Conservation (phyloP, 2,329 filamentous ascomycete genomes). For the Ascochyta koolunga region DNA sequence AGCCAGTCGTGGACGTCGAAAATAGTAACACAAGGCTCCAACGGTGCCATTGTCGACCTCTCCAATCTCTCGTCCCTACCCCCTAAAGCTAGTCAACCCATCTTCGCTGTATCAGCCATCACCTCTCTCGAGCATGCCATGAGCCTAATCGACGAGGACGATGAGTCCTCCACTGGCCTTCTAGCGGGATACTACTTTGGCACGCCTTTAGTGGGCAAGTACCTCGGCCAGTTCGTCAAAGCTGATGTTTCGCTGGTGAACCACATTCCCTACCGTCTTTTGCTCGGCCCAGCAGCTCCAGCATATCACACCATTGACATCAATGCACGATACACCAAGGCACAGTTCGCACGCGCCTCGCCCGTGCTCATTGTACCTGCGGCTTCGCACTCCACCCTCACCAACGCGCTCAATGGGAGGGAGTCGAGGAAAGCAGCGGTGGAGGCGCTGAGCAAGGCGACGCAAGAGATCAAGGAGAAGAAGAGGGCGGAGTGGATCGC, state of each 20-base stretch:
- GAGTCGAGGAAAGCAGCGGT: slow-evolving; percentile 19
- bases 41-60: slow-evolving; percentile 32
- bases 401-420: slow-evolving; percentile 17
- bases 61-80: slow-evolving; percentile 33
- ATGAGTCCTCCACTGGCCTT: slow-evolving; percentile 31
- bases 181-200: slow-evolving; percentile 62
- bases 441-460: slow-evolving; percentile 21
- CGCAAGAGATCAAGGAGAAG: slow-evolving; percentile 36
- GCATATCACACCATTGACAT: slow-evolving; percentile 21
- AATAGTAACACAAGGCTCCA: slow-evolving; percentile 33
- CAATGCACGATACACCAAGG: slow-evolving; percentile 24
- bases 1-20: slow-evolving; percentile 29
- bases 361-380: slow-evolving; percentile 25
- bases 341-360: slow-evolving; percentile 27
- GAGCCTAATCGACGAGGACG: slow-evolving; percentile 50
- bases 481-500: slow-evolving; percentile 44
- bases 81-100: slow-evolving; percentile 50
- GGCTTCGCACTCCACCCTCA: slow-evolving; percentile 25
- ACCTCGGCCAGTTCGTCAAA: slow-evolving; percentile 63
- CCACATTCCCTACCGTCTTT: slow-evolving; percentile 61
- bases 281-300: slow-evolving; percentile 48
- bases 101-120: slow-evolving; percentile 55
- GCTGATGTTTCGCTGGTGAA: slow-evolving; percentile 61
- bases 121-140: slow-evolving; percentile 63
- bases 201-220: slow-evolving; percentile 59